Conservation (phyloP, 2,329 filamentous ascomycete species). For the Keithomyces neogunnii region DNA sequence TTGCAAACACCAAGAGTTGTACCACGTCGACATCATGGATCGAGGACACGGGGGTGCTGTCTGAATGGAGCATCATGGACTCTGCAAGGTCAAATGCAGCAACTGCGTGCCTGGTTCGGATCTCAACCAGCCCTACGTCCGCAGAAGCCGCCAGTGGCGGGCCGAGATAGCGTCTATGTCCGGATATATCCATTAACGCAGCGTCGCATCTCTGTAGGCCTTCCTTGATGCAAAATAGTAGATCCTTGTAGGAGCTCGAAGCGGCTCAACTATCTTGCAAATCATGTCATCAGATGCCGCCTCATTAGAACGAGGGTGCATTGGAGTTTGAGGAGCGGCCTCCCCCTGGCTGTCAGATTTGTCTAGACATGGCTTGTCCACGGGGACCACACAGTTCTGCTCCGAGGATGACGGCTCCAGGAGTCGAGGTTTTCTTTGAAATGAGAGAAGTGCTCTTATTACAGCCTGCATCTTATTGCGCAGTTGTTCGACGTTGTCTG, state of each 20-base stretch:
- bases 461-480: slow-evolving; percentile 48
- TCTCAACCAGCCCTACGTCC: slow-evolving; percentile 30
- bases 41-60: slow-evolving; percentile 34
- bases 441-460: slow-evolving; percentile 42
- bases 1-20: slow-evolving; percentile 45
- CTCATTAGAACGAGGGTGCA: not conserved
- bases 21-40: slow-evolving; percentile 41
- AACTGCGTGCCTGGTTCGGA: slow-evolving; percentile 33
- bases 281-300: slow-evolving; percentile 7
- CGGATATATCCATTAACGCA: slow-evolving; percentile 44
- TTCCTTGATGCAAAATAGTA: slow-evolving; percentile 37
- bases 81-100: slow-evolving; percentile 39
- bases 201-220: slow-evolving; percentile 40
- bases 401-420: slow-evolving; percentile 25
- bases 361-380: slow-evolving; percentile 3
- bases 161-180: slow-evolving; percentile 38
- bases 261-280: slow-evolving; percentile 16
- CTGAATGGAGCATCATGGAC: slow-evolving; percentile 34
- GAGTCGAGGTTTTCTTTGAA: slow-evolving; percentile 39
- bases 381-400: slow-evolving; percentile 9
- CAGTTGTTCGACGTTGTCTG: slow-evolving; percentile 38
- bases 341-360: not conserved
- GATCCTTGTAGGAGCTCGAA: slow-evolving; percentile 36
- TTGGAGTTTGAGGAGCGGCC: not conserved
- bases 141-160: slow-evolving; percentile 32